A percentile compares a stretch with the other conserved stretches of the same genome.
phyloP scores from a whole-genome alignment of 352 stramenopile genomes.

The Globisporangium abappressorium region DNA sequence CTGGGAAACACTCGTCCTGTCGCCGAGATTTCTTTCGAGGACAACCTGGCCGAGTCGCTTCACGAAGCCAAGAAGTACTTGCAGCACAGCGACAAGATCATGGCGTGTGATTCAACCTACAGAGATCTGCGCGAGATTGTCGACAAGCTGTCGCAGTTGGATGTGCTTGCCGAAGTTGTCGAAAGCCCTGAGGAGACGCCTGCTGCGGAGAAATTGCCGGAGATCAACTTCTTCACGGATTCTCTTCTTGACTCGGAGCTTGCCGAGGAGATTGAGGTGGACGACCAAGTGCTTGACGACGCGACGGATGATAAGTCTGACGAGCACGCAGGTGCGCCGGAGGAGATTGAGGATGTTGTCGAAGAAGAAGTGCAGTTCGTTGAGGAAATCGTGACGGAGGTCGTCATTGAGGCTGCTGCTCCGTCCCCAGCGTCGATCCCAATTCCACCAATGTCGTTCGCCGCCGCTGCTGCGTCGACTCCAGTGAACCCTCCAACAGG shows the following conservation, averaged over 20 bases:
- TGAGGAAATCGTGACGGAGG: slow-evolving; percentile 6
- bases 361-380: slow-evolving; percentile 8
- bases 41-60: slow-evolving; percentile 78
- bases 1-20: slow-evolving; percentile 76
- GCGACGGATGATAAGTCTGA: slow-evolving; percentile 21
- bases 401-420: slow-evolving; percentile 12
- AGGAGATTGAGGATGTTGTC: slow-evolving; percentile 16
- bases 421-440: slow-evolving; percentile 24
- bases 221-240: slow-evolving; percentile 88
- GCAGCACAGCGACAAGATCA: slow-evolving; percentile 57
- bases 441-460: slow-evolving; percentile 50
- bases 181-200: slow-evolving; percentile 18
- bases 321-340: slow-evolving; percentile 16
- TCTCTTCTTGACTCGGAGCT: slow-evolving; percentile 44
- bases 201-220: slow-evolving; percentile 40
- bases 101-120: slow-evolving; percentile 78
- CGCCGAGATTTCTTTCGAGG: slow-evolving; percentile 70
- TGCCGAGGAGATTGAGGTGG: slow-evolving; percentile 4
- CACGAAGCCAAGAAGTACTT: slow-evolving; percentile 78
- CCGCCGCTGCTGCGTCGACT: slow-evolving; percentile 27
- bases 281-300: slow-evolving; percentile 14
- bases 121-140: slow-evolving; percentile 53
- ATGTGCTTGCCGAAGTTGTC: slow-evolving; percentile 20
- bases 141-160: slow-evolving; percentile 36
- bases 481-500: background rate